phyloP scores from a whole-genome alignment of 805 yeast species.

The Candida ulmi region DNA sequence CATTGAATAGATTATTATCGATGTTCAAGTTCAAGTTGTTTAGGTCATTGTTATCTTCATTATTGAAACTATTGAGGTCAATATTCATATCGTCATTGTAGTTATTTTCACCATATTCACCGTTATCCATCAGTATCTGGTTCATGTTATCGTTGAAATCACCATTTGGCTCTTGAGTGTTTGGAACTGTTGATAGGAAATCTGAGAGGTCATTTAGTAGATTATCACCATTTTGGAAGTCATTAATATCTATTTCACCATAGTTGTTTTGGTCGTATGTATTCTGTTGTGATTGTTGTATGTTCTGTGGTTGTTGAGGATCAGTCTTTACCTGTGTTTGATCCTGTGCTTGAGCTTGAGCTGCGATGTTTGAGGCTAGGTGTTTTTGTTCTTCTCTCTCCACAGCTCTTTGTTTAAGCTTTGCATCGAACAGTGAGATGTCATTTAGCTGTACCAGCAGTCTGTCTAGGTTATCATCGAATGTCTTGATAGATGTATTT shows the following conservation, averaged over 20 bases:
- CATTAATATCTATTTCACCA: constrained; percentile 1
- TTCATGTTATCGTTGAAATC: constrained; percentile 19
- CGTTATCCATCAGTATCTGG: constrained; percentile 18
- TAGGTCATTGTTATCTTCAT: constrained; percentile 3
- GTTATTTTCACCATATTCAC: constrained; percentile 3
- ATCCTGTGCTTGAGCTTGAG: not conserved
- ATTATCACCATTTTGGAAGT: constrained; percentile 11
- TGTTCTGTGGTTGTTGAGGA: too few relatives aligned
- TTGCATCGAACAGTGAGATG: constrained; percentile 14
- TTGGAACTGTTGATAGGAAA: constrained; percentile 24
- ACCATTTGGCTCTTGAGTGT: constrained; percentile 23
- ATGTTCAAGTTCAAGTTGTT: constrained; percentile 6
- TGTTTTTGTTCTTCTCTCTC: constrained; percentile 11
- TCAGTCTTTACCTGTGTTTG: not conserved
- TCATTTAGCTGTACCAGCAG: constrained; percentile 20
- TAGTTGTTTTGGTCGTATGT: constrained; percentile 1
- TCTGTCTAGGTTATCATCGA: constrained; percentile 17
- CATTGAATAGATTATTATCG: constrained; percentile 19
- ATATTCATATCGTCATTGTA: constrained; percentile 4
- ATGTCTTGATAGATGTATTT: constrained; percentile 12
- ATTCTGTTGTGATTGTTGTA: constrained; percentile 4
- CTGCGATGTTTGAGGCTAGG: constrained; percentile 2
- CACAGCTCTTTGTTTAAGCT: constrained; percentile 11
- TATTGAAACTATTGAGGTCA: not conserved
- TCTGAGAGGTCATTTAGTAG: constrained; percentile 24